Conservation (phyloP, 129 eudicot species). For the Gnaphalium uliginosum region DNA sequence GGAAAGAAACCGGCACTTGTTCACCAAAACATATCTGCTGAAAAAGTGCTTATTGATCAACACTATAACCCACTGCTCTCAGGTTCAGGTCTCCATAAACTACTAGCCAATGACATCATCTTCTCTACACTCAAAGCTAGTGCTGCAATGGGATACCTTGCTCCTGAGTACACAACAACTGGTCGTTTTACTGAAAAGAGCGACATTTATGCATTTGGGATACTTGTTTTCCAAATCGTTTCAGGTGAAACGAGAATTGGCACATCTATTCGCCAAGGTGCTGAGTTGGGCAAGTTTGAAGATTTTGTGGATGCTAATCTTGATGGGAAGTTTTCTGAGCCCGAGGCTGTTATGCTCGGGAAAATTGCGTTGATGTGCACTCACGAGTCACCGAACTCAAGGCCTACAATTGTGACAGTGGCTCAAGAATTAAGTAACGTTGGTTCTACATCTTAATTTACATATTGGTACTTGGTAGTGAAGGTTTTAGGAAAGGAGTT, state of each 20-base stretch:
- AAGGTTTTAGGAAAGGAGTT: background rate
- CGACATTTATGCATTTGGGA: constrained; percentile 80
- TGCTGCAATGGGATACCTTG: constrained; percentile 98
- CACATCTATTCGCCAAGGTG: constrained; percentile 55
- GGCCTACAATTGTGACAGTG: constrained; percentile 60
- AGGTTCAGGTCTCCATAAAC: constrained; percentile 80
- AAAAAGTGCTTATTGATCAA: constrained; percentile 78
- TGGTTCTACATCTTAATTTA: constrained; percentile 31
- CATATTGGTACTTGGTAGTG: background rate
- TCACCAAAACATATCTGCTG: constrained; percentile 86
- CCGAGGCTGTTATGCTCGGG: constrained; percentile 67
- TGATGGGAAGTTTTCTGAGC: constrained; percentile 55
- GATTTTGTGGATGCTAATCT: constrained; percentile 78
- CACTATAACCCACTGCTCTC: constrained; percentile 65
- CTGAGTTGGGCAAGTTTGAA: constrained; percentile 60
- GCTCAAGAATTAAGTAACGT: constrained; percentile 54
- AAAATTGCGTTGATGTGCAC: constrained; percentile 81
- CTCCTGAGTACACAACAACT: constrained; percentile 93
- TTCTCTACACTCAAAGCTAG: constrained; percentile 80
- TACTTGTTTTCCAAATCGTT: constrained; percentile 70
- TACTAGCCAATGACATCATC: constrained; percentile 80
- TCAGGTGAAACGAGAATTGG: constrained; percentile 64
- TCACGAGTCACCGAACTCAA: constrained; percentile 54
- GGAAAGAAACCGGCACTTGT: constrained; percentile 63
- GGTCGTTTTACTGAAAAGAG: constrained; percentile 90